Evolutionary conservation across 495 filamentous ascomycete genomes (phyloP).

Genomic region (Schizothecium vesticola): DNA sequence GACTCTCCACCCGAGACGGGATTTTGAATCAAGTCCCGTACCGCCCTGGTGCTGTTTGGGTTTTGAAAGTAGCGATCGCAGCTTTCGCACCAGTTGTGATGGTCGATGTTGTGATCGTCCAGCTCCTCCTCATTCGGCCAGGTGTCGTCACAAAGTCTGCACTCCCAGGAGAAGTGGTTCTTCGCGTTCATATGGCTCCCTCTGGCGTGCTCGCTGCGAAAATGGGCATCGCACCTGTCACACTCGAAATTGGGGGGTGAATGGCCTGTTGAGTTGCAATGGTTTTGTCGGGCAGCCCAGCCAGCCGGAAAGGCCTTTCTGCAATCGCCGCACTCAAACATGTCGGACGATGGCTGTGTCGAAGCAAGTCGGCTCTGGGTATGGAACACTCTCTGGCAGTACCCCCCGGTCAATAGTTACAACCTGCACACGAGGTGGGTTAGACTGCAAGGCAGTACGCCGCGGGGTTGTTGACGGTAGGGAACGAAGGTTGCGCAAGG

Average conservation of each 20-base stretch:
- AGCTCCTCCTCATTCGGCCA: neutral
- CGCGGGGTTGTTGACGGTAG: too few relatives aligned
- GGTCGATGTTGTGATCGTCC: constrained; percentile 16
- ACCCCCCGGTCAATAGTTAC: too few relatives aligned
- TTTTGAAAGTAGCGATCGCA: constrained; percentile 26
- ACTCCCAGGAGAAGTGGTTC: constrained; percentile 21
- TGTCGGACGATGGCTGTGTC: neutral
- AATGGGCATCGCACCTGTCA: constrained; percentile 18
- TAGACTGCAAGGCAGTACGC: too few relatives aligned
- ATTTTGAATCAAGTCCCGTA: neutral
- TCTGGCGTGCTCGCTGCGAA: constrained; percentile 9
- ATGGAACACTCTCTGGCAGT: too few relatives aligned
- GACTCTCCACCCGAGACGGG: neutral
- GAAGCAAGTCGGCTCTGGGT: too few relatives aligned
- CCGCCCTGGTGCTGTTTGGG: constrained; percentile 28
- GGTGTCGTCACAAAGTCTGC: constrained; percentile 15
- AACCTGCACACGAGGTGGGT: too few relatives aligned
- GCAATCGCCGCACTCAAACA: constrained; percentile 25
- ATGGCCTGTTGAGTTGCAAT: constrained; percentile 21
- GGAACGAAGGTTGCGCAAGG: too few relatives aligned
- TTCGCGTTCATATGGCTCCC: constrained; percentile 21
- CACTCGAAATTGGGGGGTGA: constrained; percentile 19
- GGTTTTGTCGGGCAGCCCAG: constrained; percentile 19
- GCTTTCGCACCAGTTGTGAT: constrained; percentile 24
- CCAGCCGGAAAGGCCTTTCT: constrained; percentile 16